Conservation (phyloP, 176 grass and related monocot species). For the Oryza glumipatula region DNA sequence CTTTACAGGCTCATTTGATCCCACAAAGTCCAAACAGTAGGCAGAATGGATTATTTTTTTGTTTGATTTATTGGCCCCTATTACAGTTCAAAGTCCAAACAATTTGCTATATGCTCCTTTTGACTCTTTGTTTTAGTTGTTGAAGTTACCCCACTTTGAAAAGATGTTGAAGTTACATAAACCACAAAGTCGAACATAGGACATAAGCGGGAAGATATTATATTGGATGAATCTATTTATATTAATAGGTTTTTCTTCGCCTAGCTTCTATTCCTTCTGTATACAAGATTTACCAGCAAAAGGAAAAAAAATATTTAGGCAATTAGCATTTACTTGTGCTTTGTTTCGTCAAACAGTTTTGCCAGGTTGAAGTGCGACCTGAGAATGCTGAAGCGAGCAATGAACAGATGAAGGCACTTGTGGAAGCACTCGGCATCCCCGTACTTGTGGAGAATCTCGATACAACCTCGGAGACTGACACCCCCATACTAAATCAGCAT, state of each 20-base stretch:
- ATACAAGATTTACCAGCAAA: background rate
- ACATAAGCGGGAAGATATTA: background rate
- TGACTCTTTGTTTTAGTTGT: background rate
- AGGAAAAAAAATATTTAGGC: background rate
- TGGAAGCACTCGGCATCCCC: conserved; percentile 16
- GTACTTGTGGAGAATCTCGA: conserved; percentile 19
- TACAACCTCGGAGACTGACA: background rate
- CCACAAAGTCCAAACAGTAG: conserved; percentile 3
- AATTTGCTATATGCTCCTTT: background rate
- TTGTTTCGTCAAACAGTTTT: conserved; percentile 15
- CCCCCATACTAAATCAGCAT: background rate
- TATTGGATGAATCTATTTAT: background rate
- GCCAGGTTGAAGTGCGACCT: background rate
- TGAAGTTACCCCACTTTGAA: background rate
- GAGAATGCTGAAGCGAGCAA: background rate
- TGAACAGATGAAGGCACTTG: background rate
- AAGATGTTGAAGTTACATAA: background rate
- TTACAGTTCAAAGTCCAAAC: background rate
- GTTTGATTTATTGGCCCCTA: background rate
- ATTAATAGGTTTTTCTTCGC: background rate
- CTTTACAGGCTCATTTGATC: background rate
- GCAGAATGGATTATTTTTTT: background rate
- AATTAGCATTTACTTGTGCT: background rate
- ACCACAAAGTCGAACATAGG: background rate
- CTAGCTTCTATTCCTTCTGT: background rate